Evolutionary conservation across 140 eudicot genomes (phyloP), one percentile per base, ranked within the genome.

Genomic region (Bidens hawaiensis): DNA sequence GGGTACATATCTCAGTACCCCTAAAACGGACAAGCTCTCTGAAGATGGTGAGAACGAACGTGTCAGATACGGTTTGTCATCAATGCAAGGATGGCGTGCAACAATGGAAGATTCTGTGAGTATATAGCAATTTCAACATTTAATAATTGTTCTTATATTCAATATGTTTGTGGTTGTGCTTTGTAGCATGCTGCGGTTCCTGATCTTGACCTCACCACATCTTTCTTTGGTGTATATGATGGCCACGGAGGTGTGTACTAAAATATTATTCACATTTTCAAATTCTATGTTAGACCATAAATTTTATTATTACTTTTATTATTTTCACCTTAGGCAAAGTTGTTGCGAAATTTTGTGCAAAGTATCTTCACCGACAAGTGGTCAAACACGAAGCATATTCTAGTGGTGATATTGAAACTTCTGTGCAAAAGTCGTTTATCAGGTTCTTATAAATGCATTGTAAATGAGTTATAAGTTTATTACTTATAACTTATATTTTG

Each of bases 81-180:
- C 99, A 7, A 93, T 93, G 99, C 99, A 93, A 81, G 99, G 96
- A 12, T 88, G 99, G 99, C 95, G 96, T 57, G 87, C 99, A 12
- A 65, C 90, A 17, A 93, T 93, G 99, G 96, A 93, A 83, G 96
- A 88, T 81, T 83, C 99, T 61, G 99, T 85, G 68, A 85, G 95
- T 77, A 71, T 40, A 72, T 68, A 26, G 51, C 16, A 15, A 24
- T 50, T 60, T 74, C 31, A 57, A 49, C 9, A 2, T 16, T 45
- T 40, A 26, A 33, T 31, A 25, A 17, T 15, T 2, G 19, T 50
- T 19, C 21, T 5, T 54, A 6, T 1, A 15, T 38, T 41, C 8
- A 7, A 41, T 50, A 17, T 59, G 11, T 62, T 27, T 43, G 7
- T 16, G 25, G 3, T 58, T 47, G 22, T 40, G 49, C 22, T 22